Conservation (phyloP, 164 flowering plant species). For the Magnolia sinica region DNA sequence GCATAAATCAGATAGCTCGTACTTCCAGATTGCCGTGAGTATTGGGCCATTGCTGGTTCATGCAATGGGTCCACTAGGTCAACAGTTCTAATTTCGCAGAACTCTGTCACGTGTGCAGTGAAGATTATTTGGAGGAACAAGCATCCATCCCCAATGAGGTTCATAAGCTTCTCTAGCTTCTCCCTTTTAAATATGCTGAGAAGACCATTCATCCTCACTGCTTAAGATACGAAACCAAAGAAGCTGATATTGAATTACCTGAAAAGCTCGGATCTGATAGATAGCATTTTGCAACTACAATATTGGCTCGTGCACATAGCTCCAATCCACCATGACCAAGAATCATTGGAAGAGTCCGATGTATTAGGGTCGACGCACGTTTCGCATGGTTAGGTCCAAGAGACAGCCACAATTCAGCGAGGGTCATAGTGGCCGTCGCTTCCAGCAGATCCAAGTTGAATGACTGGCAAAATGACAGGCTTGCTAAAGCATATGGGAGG, state of each 20-base stretch:
- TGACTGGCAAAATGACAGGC: conserved; percentile 89
- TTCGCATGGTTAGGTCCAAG: conserved; percentile 82
- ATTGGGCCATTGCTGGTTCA: no score
- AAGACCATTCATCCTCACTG: not conserved
- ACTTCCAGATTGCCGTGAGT: no score
- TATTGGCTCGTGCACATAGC: conserved; percentile 80
- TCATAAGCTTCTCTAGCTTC: no score
- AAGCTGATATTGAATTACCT: conserved; percentile 35
- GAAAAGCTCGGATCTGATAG: conserved; percentile 73
- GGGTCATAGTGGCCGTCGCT: conserved; percentile 79
- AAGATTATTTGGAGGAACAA: not conserved
- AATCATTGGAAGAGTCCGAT: conserved; percentile 74
- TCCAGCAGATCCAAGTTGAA: conserved; percentile 92
- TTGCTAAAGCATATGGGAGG: conserved; percentile 55
- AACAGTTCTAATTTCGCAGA: no score
- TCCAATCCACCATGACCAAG: conserved; percentile 98
- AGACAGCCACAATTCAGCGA: conserved; percentile 88
- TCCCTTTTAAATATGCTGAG: not conserved
- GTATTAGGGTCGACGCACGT: conserved; percentile 64
- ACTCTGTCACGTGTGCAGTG: no score
- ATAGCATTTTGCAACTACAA: conserved; percentile 86
- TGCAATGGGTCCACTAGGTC: no score
- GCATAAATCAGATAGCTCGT: no score
- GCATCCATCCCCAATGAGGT: not conserved
- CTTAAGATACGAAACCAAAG: not conserved